Base-by-base conservation (phyloP, 345 rosid species). In the Passiflora organensis region DNA sequence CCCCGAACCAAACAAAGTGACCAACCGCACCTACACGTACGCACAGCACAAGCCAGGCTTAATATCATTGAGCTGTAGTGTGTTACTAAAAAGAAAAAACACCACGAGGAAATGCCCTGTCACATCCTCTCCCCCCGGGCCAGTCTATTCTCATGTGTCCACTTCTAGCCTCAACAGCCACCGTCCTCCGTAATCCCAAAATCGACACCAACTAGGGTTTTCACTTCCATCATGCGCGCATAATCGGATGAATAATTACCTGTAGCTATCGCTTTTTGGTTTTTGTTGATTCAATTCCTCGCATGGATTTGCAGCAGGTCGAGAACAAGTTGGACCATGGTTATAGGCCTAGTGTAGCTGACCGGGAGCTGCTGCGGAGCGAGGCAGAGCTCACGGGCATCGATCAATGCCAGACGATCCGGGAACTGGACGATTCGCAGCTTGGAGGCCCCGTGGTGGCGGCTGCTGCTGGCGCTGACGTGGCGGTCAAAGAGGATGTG, bases 391-490 rank as follows among this genome's bases (percentile, higher is more conserved):
- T 61, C 37, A 67, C 60, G 79, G 67, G 72, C 66, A 70, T 67
- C 75, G 91, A 78, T 84, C 87, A 80, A 69, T 67, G 85, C 68
- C 60, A 67, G 51, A 69, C 48, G 67, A 22, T 79, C 45, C 74
- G 59, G 22, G 74, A 57, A 43, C 53, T 70, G 20, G 69, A 65
- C 54, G 86, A 56, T 73, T 67, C 78, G 24, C 67, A 65, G 67
- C 75, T 73, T 16, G 75, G 61, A 21, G 72, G 72, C 54, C 49
- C 76, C 41, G 55, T 38, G 13, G 62, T 53, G 13, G 60, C 63
- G 32, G 57, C 37, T 1, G 39, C 45, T 22, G 34, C 22, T 43
- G 16, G 51, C 18, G 22, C 51, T 32, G 20, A n/a, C 38, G 51
- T 20, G 62, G 62, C 13, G 20, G 14, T 6, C 6, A 22, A 12